These are phyloP conservation scores for Coriaria nepalensis DNA, from an alignment of 306 rosid species.

Conservation along the genomic window DNA sequence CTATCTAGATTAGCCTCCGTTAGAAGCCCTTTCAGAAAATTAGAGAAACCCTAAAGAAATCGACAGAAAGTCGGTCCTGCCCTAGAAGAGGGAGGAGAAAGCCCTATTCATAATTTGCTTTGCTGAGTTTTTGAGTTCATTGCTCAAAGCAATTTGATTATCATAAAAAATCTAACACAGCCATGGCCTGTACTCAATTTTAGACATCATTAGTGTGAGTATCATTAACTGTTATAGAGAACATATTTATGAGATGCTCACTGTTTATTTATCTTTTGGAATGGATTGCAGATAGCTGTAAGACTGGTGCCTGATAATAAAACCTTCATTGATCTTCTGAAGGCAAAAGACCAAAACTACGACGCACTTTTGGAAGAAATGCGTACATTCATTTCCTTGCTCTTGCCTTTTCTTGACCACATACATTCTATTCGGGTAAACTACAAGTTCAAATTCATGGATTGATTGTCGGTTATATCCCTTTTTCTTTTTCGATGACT, in stretches of 20 bases:
- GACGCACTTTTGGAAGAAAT: constrained; percentile 51
- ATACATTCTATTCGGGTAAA: constrained; percentile 60
- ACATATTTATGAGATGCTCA: background rate
- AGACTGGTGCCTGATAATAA: constrained; percentile 58
- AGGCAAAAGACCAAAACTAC: constrained; percentile 38
- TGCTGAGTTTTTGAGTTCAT: too few species aligned
- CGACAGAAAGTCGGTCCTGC: too few species aligned
- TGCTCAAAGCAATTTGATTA: too few species aligned
- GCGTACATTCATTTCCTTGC: constrained; percentile 40
- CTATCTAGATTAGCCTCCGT: too few species aligned
- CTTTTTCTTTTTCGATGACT: background rate
- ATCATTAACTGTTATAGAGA: too few species aligned
- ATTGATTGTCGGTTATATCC: background rate
- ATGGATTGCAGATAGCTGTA: constrained; percentile 53
- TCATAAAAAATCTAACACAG: too few species aligned
- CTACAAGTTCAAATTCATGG: background rate
- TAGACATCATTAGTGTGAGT: too few species aligned
- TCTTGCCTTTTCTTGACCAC: constrained; percentile 54
- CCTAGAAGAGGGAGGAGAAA: too few species aligned
- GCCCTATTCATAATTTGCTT: too few species aligned
- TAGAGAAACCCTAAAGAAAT: too few species aligned
- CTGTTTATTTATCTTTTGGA: background rate
- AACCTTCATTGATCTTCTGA: constrained; percentile 44
- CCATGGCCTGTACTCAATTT: too few species aligned
- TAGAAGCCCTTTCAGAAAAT: too few species aligned